Conservation (phyloP, 208 protist species). For the Crithidia sp. region DNA sequence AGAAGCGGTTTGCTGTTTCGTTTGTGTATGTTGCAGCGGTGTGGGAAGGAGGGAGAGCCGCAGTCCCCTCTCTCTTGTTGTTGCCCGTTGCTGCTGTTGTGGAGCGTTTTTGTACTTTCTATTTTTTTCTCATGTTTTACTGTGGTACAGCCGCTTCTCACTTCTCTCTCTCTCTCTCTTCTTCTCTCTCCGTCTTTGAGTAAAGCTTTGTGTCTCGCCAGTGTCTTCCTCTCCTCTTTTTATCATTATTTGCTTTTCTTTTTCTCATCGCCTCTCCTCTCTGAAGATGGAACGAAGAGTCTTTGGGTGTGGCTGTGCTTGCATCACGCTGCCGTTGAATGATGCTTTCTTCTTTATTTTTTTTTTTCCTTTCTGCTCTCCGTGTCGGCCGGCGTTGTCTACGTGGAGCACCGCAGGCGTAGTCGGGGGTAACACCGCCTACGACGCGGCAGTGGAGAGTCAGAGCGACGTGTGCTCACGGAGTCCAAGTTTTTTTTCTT, state of each 20-base stretch:
- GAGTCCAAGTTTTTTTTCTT: neutral
- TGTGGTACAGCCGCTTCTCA: no score
- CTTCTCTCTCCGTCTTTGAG: no score
- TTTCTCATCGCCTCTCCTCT: neutral
- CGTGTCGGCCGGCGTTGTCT: neutral
- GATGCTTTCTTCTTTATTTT: neutral
- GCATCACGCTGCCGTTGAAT: no score
- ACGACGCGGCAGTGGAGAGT: neutral
- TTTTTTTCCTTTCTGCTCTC: neutral
- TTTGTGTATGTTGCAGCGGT: neutral
- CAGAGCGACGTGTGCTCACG: neutral
- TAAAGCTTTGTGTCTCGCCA: no score
- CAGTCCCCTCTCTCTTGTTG: no score
- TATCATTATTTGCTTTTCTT: neutral
- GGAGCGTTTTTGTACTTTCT: neutral
- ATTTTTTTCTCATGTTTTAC: slow-evolving; percentile 27
- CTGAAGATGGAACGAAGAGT: no score
- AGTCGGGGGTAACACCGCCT: slow-evolving; percentile 18
- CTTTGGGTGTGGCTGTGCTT: no score
- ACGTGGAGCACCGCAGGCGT: neutral
- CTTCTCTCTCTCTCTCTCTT: no score
- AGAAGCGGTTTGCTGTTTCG: neutral
- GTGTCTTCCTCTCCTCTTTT: neutral
- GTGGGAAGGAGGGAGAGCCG: no score
- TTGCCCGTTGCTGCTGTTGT: no score